phyloP scores from a whole-genome alignment of 352 stramenopile species.

The Thraustotheca clavata region DNA sequence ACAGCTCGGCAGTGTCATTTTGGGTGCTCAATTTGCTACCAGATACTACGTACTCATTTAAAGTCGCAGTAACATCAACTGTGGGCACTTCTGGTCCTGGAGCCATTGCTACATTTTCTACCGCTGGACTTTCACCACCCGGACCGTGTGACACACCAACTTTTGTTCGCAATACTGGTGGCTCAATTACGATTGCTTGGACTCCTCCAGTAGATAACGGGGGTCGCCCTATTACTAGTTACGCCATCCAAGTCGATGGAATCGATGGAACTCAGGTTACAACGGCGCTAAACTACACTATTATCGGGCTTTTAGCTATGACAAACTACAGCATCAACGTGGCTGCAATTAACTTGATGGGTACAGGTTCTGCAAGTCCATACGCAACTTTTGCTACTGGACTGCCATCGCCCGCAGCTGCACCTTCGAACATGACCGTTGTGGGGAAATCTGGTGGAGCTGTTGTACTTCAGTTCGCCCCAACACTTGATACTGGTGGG shows the following conservation, averaged over 20 bases:
- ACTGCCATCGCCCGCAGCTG: not conserved
- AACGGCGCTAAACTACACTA: not conserved
- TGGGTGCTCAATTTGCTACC: constrained; percentile 3
- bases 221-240: not conserved
- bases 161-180: not conserved
- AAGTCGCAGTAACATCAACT: not conserved
- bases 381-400: constrained; percentile 5
- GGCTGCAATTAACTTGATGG: constrained; percentile 12
- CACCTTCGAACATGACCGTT: not conserved
- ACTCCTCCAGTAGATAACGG: not conserved
- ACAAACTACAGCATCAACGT: constrained; percentile 7
- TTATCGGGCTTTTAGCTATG: not conserved
- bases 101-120: not conserved
- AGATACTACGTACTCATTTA: not conserved
- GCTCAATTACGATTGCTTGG: not conserved
- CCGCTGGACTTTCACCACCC: not conserved
- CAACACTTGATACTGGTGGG: constrained; percentile 1
- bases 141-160: not conserved
- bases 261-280: not conserved
- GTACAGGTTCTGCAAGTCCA: not conserved
- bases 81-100: not conserved
- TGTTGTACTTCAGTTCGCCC: constrained; percentile 1
- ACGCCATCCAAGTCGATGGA: not conserved
- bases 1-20: not conserved
- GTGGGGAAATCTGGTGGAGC: not conserved